phyloP scores from a whole-genome alignment of 169 alveolate genomes.

The Plasmodium gaboni region DNA sequence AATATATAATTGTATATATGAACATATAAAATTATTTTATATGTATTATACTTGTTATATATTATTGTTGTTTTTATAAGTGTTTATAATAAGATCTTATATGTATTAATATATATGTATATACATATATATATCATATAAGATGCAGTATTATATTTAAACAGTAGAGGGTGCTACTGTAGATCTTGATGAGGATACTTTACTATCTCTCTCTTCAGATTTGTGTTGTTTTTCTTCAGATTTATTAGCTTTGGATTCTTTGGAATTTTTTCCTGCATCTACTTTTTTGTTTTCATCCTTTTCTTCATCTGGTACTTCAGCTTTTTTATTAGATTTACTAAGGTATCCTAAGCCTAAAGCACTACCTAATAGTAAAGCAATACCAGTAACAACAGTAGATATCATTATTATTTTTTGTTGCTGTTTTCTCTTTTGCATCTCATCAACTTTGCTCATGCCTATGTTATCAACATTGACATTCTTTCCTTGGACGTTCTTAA shows the following conservation, averaged over 20 bases:
- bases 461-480: not conserved
- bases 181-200: not conserved
- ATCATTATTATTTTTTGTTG: slow-evolving; percentile 13
- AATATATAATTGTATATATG: too few relatives aligned
- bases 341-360: slow-evolving; percentile 4
- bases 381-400: slow-evolving; percentile 22
- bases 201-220: not conserved
- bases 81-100: too few relatives aligned
- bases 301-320: not conserved
- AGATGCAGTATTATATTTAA: too few relatives aligned
- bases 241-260: not conserved
- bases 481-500: slow-evolving; percentile 7
- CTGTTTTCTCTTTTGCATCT: slow-evolving; percentile 3
- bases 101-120: too few relatives aligned
- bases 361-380: slow-evolving; percentile 32
- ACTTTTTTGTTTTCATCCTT: not conserved
- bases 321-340: too few relatives aligned
- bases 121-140: too few relatives aligned
- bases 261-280: not conserved
- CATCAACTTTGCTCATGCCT: slow-evolving; percentile 13
- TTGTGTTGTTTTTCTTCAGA: not conserved
- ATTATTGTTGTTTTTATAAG: too few relatives aligned
- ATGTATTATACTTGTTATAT: too few relatives aligned
- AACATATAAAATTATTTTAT: too few relatives aligned
- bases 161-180: too few relatives aligned